Conservation (phyloP, 1,284 basidiomycete species). For the Coriolopsis trogii region DNA sequence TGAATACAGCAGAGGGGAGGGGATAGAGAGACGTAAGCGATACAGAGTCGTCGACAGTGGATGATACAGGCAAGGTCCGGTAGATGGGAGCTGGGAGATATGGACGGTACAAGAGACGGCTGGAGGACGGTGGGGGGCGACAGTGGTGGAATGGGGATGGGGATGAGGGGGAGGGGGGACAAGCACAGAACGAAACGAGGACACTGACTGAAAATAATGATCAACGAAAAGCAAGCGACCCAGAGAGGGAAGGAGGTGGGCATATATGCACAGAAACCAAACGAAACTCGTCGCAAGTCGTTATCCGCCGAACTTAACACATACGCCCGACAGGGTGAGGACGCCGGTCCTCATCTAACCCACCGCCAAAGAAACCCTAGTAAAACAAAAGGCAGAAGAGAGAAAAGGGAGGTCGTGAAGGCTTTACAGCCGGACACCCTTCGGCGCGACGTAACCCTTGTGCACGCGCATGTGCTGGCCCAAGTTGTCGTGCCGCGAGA, state of each 20-base stretch:
- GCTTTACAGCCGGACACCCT: slow-evolving; percentile 20
- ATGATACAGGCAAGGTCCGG: slow-evolving; percentile 14
- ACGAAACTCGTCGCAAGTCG: slow-evolving; percentile 13
- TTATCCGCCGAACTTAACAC: slow-evolving; percentile 2
- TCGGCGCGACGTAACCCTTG: slow-evolving; percentile 46
- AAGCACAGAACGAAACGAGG: background rate
- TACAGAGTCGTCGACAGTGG: slow-evolving; percentile 10
- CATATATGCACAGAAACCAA: background rate
- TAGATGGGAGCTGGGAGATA: background rate
- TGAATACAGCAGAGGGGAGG: slow-evolving; percentile 1
- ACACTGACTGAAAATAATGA: slow-evolving; percentile 20
- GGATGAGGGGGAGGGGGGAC: background rate
- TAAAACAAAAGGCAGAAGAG: slow-evolving; percentile 1
- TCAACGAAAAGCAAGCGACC: slow-evolving; percentile 7
- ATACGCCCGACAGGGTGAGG: slow-evolving; percentile 7
- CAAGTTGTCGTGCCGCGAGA: slow-evolving; percentile 86
- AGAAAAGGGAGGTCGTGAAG: background rate
- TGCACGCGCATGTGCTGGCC: slow-evolving; percentile 81
- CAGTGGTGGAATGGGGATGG: background rate
- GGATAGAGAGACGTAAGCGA: slow-evolving; percentile 3
- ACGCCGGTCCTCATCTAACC: slow-evolving; percentile 20
- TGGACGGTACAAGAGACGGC: background rate
- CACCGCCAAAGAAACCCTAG: slow-evolving; percentile 5
- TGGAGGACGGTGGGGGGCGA: background rate
- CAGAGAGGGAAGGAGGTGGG: background rate